Conservation (phyloP, 2,329 filamentous ascomycete genomes). For the Pestalotiopsis sp. region DNA sequence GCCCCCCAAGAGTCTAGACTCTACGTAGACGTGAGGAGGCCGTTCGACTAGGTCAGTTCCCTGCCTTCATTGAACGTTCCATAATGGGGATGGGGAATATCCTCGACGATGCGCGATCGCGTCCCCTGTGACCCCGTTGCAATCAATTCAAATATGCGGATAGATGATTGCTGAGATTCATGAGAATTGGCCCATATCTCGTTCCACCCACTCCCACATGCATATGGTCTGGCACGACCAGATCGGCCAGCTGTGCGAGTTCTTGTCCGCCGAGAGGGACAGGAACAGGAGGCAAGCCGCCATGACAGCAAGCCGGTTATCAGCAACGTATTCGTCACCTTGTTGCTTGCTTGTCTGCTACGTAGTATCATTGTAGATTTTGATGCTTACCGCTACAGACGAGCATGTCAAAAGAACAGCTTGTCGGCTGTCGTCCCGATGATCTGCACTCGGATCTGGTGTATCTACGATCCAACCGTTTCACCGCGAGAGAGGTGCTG, state of each 20-base stretch:
- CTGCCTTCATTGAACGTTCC: not conserved
- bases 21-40: not conserved
- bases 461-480: conserved; percentile 5
- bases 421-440: conserved; percentile 6
- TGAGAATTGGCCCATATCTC: not conserved
- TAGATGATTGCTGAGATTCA: not conserved
- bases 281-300: not conserved
- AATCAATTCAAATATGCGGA: not conserved
- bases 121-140: not conserved
- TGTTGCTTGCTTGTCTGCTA: not conserved
- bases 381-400: not conserved
- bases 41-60: not conserved
- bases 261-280: not conserved
- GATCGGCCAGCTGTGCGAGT: not conserved
- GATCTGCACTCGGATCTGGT: not conserved
- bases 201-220: not conserved
- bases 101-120: not conserved
- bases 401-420: not conserved
- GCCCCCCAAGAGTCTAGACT: not conserved
- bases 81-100: not conserved
- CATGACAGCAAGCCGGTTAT: too few species aligned
- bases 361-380: not conserved
- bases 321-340: not conserved
- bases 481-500: not conserved
- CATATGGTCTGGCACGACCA: not conserved